A percentile compares a stretch with the other conserved stretches of the same genome.
Evolutionary conservation across 192 early-diverging fungal genomes (phyloP).

Genomic region (Dissophora globulifera): DNA sequence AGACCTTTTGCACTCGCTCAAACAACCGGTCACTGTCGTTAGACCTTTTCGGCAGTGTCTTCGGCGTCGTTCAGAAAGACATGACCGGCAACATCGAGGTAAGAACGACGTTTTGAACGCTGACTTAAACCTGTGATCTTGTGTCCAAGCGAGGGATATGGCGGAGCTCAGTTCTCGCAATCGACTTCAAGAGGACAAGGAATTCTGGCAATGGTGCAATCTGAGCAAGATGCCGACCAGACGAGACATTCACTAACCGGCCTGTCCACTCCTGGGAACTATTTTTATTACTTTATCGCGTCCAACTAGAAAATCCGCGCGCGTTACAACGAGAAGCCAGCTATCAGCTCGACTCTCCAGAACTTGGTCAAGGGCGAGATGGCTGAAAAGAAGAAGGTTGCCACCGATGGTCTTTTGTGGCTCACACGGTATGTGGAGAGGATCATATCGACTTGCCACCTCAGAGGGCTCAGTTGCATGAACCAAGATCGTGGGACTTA

Average conservation of each 20-base stretch:
- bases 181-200: background rate
- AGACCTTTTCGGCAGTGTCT: conserved; percentile 81
- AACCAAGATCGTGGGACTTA: no score
- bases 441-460: background rate
- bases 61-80: conserved; percentile 89
- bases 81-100: conserved; percentile 93
- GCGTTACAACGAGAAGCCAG: conserved; percentile 75
- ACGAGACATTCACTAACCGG: background rate
- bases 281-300: background rate
- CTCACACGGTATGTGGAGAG: conserved; percentile 75
- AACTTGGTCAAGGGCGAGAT: conserved; percentile 80
- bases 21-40: background rate
- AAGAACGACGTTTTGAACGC: background rate
- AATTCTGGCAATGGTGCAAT: no score
- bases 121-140: background rate
- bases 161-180: no score
- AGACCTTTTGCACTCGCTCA: background rate
- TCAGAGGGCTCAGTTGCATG: background rate
- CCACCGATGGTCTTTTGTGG: conserved; percentile 94
- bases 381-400: conserved; percentile 82
- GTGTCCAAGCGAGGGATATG: background rate
- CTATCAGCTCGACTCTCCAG: conserved; percentile 81
- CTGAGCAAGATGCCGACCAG: no score
- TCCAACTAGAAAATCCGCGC: conserved; percentile 90
- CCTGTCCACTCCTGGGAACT: background rate